Base-by-base conservation (phyloP, 1,139 yeast species). In the Tardiomyces depauwii region DNA sequence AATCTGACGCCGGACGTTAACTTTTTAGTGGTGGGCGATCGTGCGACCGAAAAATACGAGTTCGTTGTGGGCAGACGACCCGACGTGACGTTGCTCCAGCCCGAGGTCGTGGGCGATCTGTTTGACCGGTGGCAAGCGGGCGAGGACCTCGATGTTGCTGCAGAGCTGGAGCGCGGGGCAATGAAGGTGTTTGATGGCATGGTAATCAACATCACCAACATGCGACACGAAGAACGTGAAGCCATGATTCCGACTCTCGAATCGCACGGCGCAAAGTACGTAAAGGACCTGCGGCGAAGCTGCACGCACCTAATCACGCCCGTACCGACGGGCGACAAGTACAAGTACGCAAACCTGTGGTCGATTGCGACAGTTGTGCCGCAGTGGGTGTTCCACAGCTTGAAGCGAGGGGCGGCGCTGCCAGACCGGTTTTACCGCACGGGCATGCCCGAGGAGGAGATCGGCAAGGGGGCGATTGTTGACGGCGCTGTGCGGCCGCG, bases 281-380 rank as follows among this genome's bases (percentile, higher is more conserved):
- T 77, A 0, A 78, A 77, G 14, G 74, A 83, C 1, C 65, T 87
- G 45, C 75, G 82, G 2, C 65, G 67, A 12, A 62, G 70, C 6
- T 74, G 72, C 42, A 63, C 76, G 3, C 73, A 78, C 53, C 67
- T 86, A 1, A 56, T 64, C n/a, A 52, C 64, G 2, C 60, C 60
- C 1, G 47, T 45, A 5, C 69, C 80, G 1, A 72, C 79, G 3
- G 95, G 95, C 0, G 74, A 73, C 49, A 68, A 93, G 50, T 82
- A 72, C 56, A 67, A 66, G 27, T 80, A 76, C 59, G 88, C 91
- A 1, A 48, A 70, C 7, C 79, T 78, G 56, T 82, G 91, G 89
- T 70, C 69, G 5, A 74, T 80, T 2, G 82, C 85, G 0, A 73
- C 80, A 1, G 76, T 86, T 2, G 88, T 83, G 58, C 91, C 93